These are phyloP conservation scores for Bipolaris bicolor DNA, from an alignment of 2,329 filamentous ascomycete species.

Conservation along the genomic window DNA sequence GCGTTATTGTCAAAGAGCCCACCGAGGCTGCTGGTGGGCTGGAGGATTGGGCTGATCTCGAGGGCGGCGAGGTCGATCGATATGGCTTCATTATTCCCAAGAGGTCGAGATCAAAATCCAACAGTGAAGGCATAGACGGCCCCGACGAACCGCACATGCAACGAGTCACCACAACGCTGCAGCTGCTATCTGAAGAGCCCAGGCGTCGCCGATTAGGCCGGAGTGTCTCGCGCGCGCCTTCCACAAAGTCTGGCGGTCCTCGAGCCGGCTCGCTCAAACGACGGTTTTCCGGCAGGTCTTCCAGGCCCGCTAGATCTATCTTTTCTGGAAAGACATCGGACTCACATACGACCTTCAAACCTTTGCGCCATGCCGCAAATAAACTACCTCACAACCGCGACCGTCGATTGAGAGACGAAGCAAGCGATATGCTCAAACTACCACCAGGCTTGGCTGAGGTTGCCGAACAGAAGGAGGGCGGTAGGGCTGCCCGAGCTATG, in stretches of 20 bases:
- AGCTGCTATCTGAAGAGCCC: slow-evolving; percentile 62
- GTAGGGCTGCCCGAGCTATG: slow-evolving; percentile 55
- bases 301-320: slow-evolving; percentile 50
- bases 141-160: slow-evolving; percentile 55
- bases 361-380: slow-evolving; percentile 60
- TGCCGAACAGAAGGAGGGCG: slow-evolving; percentile 53
- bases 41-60: slow-evolving; percentile 69
- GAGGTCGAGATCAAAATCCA: slow-evolving; percentile 43
- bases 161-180: slow-evolving; percentile 65
- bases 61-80: slow-evolving; percentile 65
- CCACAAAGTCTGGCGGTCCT: slow-evolving; percentile 45
- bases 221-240: slow-evolving; percentile 56
- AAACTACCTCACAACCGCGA: slow-evolving; percentile 60
- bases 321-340: slow-evolving; percentile 51
- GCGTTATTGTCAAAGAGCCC: slow-evolving; percentile 56
- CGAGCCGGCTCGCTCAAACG: slow-evolving; percentile 48
- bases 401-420: slow-evolving; percentile 63
- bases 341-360: slow-evolving; percentile 47
- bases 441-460: slow-evolving; percentile 60
- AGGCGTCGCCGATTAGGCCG: slow-evolving; percentile 60
- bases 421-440: slow-evolving; percentile 68
- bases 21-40: slow-evolving; percentile 67
- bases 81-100: slow-evolving; percentile 67
- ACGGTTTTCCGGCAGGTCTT: slow-evolving; percentile 52
- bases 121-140: slow-evolving; percentile 33